Conservation (phyloP, 2,329 filamentous ascomycete genomes). For the Sclerotinia spermophila region DNA sequence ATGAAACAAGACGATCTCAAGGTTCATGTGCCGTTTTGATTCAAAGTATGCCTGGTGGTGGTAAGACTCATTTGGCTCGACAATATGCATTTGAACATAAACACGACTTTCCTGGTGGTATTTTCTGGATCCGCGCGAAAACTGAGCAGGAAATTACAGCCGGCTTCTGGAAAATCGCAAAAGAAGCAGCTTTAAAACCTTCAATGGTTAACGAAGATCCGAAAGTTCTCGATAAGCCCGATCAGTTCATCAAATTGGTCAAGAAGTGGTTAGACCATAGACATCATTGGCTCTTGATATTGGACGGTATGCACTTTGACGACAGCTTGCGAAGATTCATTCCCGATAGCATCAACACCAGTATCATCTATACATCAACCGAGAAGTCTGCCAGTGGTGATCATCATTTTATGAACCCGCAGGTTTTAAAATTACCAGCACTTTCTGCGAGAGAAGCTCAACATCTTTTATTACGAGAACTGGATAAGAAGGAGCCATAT, state of each 20-base stretch:
- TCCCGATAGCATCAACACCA: conserved; percentile 59
- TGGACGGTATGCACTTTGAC: conserved; percentile 64
- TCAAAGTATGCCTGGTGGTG: conserved; percentile 60
- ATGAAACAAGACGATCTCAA: conserved; percentile 50
- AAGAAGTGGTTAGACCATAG: conserved; percentile 58
- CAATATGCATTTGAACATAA: conserved; percentile 63
- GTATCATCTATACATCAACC: conserved; percentile 66
- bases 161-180: conserved; percentile 64
- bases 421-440: conserved; percentile 52
- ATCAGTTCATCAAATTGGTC: conserved; percentile 54
- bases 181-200: conserved; percentile 47
- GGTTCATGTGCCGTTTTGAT: conserved; percentile 63
- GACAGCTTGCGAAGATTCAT: conserved; percentile 56
- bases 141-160: conserved; percentile 55
- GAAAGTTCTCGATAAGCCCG: conserved; percentile 35
- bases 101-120: conserved; percentile 58
- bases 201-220: conserved; percentile 34
- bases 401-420: conserved; percentile 57
- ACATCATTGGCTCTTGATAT: conserved; percentile 63
- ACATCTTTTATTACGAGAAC: conserved; percentile 57
- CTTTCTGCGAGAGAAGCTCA: conserved; percentile 56
- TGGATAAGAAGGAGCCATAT: conserved; percentile 53
- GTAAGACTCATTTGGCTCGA: conserved; percentile 66
- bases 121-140: conserved; percentile 68
- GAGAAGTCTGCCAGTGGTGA: conserved; percentile 54